Base-by-base conservation (phyloP, 257 asterid genomes). In the Petunia axillaris region DNA sequence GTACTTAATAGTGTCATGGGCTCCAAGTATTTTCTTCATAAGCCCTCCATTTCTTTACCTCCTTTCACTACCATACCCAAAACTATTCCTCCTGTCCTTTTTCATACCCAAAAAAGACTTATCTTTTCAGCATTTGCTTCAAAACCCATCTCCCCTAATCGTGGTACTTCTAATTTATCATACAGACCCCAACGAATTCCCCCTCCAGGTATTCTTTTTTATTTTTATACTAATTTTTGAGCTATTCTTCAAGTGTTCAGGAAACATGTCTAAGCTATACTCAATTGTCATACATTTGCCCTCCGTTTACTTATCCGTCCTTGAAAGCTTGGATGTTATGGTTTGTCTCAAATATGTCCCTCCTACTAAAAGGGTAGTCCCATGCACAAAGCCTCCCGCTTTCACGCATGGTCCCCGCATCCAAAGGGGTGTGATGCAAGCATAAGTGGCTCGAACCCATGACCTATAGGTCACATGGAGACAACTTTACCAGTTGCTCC, bases 151-250 rank as follows among this genome's bases (percentile, higher is more conserved):
- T 81, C 81, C 57, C 87, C 87, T 75, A 83, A 83, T 81, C 75
- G 83, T 7, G 62, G 83, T 89, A 58, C 75, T 52, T 63, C 81
- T 38, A 53, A 53, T 64, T 86, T 82, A 63, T 82, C 91, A 78
- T 85, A 67, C 82, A 57, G 85, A 2, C 83, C 96, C 37, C 82
- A 65, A 68, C 78, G 89, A 53, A 86, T 94, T 84, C 91, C 96
- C 37, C 79, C 87, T 63, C 97, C 95, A 76, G 85, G 85, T 82
- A 59, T 10, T 7, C 48, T 62, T 59, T 3, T 6, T 3, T 35
- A 53, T 8, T 36, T 38, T 9, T 37, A 64, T 25, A 8, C 16
- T 41, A 43, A 40, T 59, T 44, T 60, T 59, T 44, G 43, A n/a
- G 10, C 7, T 67, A 36, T 67, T 43, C 15, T 67, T 41, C 25